Evolutionary conservation across 2,329 filamentous ascomycete genomes (phyloP).

Genomic region (Ambrosiella xylebori): DNA sequence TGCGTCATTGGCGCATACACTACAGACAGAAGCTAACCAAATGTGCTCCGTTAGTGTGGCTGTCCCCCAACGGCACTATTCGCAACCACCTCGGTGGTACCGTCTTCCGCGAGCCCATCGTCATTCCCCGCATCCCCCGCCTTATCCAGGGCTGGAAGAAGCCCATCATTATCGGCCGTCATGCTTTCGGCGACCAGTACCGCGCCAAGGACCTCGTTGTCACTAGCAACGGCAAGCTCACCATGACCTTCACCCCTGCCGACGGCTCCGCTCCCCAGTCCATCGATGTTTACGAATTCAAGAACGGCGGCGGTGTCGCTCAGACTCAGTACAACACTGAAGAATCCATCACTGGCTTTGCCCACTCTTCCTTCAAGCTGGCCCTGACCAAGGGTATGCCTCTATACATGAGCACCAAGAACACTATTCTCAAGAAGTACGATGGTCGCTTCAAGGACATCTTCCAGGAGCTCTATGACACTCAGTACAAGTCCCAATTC

Average conservation of each 20-base stretch:
- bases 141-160: slow-evolving; percentile 96
- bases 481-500: slow-evolving; percentile 70
- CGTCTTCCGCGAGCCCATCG: slow-evolving; percentile 97
- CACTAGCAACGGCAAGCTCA: slow-evolving; percentile 67
- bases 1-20: not conserved
- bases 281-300: slow-evolving; percentile 83
- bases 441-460: slow-evolving; percentile 98
- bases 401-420: slow-evolving; percentile 99
- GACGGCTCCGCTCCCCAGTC: slow-evolving; percentile 64
- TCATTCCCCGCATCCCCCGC: slow-evolving; percentile 82
- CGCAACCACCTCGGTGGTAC: slow-evolving; percentile 68
- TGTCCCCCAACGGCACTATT: slow-evolving; percentile 88
- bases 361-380: slow-evolving; percentile 92
- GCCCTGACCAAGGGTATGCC: slow-evolving; percentile 73
- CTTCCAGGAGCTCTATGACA: slow-evolving; percentile 92
- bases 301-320: slow-evolving; percentile 68
- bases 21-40: not conserved
- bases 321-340: slow-evolving; percentile 98
- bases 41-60: slow-evolving; percentile 53
- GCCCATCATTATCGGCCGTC: slow-evolving; percentile 96
- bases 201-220: slow-evolving; percentile 84
- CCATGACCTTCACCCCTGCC: slow-evolving; percentile 79
- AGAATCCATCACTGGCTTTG: slow-evolving; percentile 87
- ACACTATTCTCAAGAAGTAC: slow-evolving; percentile 98
- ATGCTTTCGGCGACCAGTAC: slow-evolving; percentile 98